These are phyloP conservation scores for Mallotus japonicus DNA, from an alignment of 441 rosid genomes.

Conservation along the genomic window DNA sequence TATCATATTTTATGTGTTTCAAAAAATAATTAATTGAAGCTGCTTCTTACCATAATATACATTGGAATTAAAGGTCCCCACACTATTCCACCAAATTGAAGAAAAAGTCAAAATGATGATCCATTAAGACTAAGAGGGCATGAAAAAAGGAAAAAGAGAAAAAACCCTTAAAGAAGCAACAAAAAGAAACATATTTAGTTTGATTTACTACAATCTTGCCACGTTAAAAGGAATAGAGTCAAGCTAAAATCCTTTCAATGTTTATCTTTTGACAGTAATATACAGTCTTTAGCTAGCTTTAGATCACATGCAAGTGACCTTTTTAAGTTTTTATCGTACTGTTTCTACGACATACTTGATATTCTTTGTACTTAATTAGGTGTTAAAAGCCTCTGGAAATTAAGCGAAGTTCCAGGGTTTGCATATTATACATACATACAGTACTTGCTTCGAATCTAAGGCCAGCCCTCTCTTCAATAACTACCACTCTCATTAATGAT, in stretches of 20 bases:
- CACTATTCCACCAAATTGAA: neutral
- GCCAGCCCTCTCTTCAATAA: too few species aligned
- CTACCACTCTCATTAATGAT: too few species aligned
- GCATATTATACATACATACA: too few species aligned
- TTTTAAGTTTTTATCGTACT: neutral
- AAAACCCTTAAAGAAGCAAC: neutral
- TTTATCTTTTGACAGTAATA: constrained; percentile 1
- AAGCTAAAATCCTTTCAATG: constrained; percentile 11
- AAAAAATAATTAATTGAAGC: too few species aligned
- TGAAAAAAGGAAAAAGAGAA: neutral
- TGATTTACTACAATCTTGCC: neutral
- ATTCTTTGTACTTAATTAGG: too few species aligned
- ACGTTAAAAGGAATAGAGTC: constrained; percentile 16
- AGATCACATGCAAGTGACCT: constrained; percentile 14
- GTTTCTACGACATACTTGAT: neutral
- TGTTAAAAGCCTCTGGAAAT: too few species aligned
- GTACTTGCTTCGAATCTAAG: too few species aligned
- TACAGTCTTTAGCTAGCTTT: constrained; percentile 19
- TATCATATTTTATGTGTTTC: too few species aligned
- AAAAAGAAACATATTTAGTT: neutral
- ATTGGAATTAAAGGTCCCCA: too few species aligned
- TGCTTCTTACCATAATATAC: too few species aligned
- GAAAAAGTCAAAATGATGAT: neutral
- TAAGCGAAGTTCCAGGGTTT: neutral
- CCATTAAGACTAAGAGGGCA: neutral